Evolutionary conservation across 768 basidiomycete genomes (phyloP), one percentile per base, ranked within the genome.

Genomic region (Leucosporidium yakuticum): DNA sequence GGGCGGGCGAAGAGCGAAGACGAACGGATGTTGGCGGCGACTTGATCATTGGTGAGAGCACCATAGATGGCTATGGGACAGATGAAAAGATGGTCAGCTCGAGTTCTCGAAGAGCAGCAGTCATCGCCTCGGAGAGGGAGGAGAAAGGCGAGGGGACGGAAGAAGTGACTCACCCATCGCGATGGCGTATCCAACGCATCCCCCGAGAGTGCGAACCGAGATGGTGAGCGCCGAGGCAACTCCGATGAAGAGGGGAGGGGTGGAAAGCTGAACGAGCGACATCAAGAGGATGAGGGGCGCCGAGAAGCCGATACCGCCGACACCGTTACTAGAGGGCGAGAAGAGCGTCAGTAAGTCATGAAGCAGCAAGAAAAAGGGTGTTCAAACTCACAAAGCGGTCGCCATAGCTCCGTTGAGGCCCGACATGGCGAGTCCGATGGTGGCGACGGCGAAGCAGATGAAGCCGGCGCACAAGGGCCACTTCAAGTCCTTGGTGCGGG

Each of bases 221-320:
- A 44, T 44, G 14, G 39, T 44, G 14, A 44, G 50, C 2, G 64
- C 57, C 20, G 64, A 50, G 7, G 64, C 64, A 23, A 51, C 48
- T 6, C 48, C 64, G 64, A 65, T 65, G 57, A 65, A 60, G 64
- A 59, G 57, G 5, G 64, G 64, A 4, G 64, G 64, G 4, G 64
- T 50, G 20, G 64, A 65, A 20, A 65, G 64, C 44, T 65, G 64
- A 17, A 65, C 58, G 44, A 65, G 14, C 44, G 58, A 27, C 14
- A 51, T 49, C 50, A 65, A 25, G 27, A 65, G 58, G 32, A 65
- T 60, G 36, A 65, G 64, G 25, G 58, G 57, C 21, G 58, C 64
- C 17, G 58, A 55, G 64, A 65, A 65, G 6, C 64, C 64, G 48
- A 65, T 36, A 29, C 64, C 64, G 31, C 12, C 64, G 39, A 65